These are phyloP conservation scores for Sordariomycetes sp. DNA, from an alignment of 2,329 filamentous ascomycete species.

Conservation along the genomic window DNA sequence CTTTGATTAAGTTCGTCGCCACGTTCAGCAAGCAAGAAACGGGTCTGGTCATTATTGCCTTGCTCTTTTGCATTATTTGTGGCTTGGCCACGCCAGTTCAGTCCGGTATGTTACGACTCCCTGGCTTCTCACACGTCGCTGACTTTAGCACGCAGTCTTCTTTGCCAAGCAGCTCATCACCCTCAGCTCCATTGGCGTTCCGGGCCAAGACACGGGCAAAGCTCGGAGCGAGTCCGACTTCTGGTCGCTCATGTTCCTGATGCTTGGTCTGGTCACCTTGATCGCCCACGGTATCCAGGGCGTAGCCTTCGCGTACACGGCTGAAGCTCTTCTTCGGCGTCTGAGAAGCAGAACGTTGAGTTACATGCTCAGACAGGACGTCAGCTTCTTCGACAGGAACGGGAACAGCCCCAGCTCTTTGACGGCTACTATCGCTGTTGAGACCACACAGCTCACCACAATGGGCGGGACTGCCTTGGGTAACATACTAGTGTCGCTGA, in stretches of 20 bases:
- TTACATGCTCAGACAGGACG: no score
- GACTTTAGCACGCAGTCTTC: not conserved
- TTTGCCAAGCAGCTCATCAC: slow-evolving; percentile 1
- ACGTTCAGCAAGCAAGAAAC: slow-evolving; percentile 71
- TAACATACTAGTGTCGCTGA: slow-evolving; percentile 70
- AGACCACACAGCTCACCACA: no score
- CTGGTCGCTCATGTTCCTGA: slow-evolving; percentile 83
- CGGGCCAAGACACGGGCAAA: slow-evolving; percentile 30
- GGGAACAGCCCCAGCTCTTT: no score
- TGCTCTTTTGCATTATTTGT: slow-evolving; percentile 66
- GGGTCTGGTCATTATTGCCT: slow-evolving; percentile 61
- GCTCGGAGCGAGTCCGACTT: slow-evolving; percentile 71
- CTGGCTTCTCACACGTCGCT: no score
- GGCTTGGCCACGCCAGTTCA: slow-evolving; percentile 72
- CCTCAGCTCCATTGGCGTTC: not conserved
- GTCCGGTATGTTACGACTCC: slow-evolving; percentile 26
- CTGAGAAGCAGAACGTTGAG: no score
- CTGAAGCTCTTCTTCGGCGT: slow-evolving; percentile 39
- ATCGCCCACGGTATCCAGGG: slow-evolving; percentile 62
- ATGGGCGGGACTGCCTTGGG: slow-evolving; percentile 82
- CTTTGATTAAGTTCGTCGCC: slow-evolving; percentile 68
- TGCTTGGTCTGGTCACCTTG: slow-evolving; percentile 68
- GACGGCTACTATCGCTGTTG: no score
- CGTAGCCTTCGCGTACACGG: slow-evolving; percentile 73
- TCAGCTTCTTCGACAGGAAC: no score